Base-by-base conservation (phyloP, 129 eudicot genomes). In the Centaurea solstitialis region DNA sequence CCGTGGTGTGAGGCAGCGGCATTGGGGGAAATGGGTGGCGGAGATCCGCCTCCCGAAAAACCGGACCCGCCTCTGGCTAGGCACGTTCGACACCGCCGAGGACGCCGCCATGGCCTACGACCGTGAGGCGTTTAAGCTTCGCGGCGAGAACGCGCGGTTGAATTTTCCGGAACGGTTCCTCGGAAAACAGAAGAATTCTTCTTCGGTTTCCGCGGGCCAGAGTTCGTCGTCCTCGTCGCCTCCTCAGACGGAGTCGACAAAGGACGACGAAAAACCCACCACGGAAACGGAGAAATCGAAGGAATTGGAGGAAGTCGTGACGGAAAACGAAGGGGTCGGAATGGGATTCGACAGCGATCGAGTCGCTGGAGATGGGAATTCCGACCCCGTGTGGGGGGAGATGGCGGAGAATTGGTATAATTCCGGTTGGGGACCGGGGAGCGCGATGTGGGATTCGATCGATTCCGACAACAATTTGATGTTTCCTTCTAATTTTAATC, bases 21-120 rank as follows among this genome's bases (percentile, higher is more conserved):
- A 93, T 86, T 91, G 98, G 98, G 98, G 98, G 57, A 93, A 93
- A 84, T 93, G 98, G 98, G 98, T 93, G 17, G 98, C 98, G 21
- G 98, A 93, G 69, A 93, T 93, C 72, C 97, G 98, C 10, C 94
- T 93, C 2, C 98, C 98, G 13, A 77, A 89, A 2, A 91, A 93
- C 87, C 72, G 98, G 38, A 93, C 97, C 64, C 97, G 98, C 6
- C 91, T 91, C 53, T 93, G 97, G 98, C 94, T 93, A 2, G 98
- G 98, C 30, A 93, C 98, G 0, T 93, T 93, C 33, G 97, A 91
- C 73, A 93, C 98, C 0, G 98, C 98, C 7, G 98, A 93, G 78
- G 98, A 93, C 5, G 98, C 98, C 21, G 98, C 98, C 57, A 74
- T 93, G 94, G 98, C 98, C 20, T 93, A 93, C 39, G 98, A 93